Percentiles rank a stretch among this genome's conserved stretches.
These are phyloP conservation scores for Volvox carteri DNA, from an alignment of 163 green algal species.

Conservation along the genomic window DNA sequence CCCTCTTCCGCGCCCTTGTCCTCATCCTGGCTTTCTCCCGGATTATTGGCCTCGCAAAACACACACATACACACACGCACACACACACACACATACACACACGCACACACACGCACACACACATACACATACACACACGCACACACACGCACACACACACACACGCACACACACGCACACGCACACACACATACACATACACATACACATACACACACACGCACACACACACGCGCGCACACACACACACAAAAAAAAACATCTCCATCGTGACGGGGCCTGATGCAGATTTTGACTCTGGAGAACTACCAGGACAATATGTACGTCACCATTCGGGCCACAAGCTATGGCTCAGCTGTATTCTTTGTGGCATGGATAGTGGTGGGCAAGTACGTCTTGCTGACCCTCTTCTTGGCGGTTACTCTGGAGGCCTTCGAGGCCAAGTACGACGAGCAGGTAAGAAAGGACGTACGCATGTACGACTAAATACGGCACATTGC, in stretches of 20 bases:
- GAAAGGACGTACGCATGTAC: neutral
- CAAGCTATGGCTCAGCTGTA: constrained; percentile 70
- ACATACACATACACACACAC: neutral
- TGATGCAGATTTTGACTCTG: constrained; percentile 77
- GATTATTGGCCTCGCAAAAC: too few relatives aligned
- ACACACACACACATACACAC: too few relatives aligned
- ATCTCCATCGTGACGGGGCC: too few relatives aligned
- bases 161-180: too few relatives aligned
- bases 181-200: too few relatives aligned
- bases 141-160: too few relatives aligned
- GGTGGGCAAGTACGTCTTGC: constrained; percentile 79
- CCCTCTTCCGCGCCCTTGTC: too few relatives aligned
- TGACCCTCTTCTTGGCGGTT: constrained; percentile 87
- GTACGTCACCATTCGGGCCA: constrained; percentile 71
- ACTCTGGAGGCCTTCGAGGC: constrained; percentile 85
- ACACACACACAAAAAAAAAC: too few relatives aligned
- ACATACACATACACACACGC: too few relatives aligned
- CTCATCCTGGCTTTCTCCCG: too few relatives aligned
- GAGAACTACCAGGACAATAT: constrained; percentile 81
- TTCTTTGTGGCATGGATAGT: constrained; percentile 82
- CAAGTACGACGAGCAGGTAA: constrained; percentile 73
- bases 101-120: too few relatives aligned
- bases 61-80: neutral
- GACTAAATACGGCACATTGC: too few relatives aligned
- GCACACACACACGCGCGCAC: neutral